Evolutionary conservation across 306 rosid species (phyloP), one percentile per base, ranked within the genome.

Genomic region (Nissolia schottii): DNA sequence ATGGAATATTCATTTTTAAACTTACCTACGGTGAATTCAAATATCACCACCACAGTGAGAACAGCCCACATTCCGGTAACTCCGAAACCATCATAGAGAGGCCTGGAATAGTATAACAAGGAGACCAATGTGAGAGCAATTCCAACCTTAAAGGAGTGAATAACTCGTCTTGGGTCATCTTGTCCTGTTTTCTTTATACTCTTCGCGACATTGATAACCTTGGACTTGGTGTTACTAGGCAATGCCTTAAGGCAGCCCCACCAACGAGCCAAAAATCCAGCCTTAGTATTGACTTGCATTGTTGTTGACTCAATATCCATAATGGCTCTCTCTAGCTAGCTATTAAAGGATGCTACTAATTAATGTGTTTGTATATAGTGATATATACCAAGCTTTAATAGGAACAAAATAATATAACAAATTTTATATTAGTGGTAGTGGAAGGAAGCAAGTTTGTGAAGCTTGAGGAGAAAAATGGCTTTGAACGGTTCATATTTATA

Each of bases 61-160:
- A 94, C 92, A 11, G 96, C 97, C 97, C 99, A 94, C 77, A 94
- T 88, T 80, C 96, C 99, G 1, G 96, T 76, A 40, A 81, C 85
- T 22, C 97, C 99, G 25, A 94, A 84, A 53, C 96, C 93, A 64
- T 89, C 84, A 57, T 87, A 94, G 32, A 94, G 91, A 73, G 89
- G 88, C 64, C 84, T 91, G 56, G 81, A 86, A 34, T 88, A 87
- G 77, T 94, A 94, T 18, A 91, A 18, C 57, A 88, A 76, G 24
- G 99, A 94, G 1, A 91, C 97, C 38, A 94, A 63, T 22, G 99
- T 86, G 70, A 94, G 92, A 81, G 99, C 95, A 28, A 94, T 12
- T 45, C 96, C 97, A 25, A 94, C 99, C 81, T 94, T 94, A 2
- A 94, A 70, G 2, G 99, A 94, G 87, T 94, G 99, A 80, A 51